phyloP scores from a whole-genome alignment of 1,284 basidiomycete species.

The Leccinum pallidistipes region DNA sequence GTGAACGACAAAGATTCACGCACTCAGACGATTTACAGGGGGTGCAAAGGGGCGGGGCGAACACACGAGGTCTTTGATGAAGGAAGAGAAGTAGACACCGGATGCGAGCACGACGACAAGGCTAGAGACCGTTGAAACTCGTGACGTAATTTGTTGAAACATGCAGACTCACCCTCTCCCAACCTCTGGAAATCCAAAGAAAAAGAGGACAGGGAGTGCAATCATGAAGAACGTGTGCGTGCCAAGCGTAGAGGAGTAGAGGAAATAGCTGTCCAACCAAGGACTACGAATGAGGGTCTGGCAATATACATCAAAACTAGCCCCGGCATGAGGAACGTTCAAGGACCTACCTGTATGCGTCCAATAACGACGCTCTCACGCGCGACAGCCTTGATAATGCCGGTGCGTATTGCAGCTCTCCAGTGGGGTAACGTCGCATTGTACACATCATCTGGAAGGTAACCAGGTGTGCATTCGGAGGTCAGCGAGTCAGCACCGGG shows the following conservation, averaged over 20 bases:
- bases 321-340: background rate
- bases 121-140: constrained; percentile 37
- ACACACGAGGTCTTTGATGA: constrained; percentile 89
- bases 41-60: constrained; percentile 90
- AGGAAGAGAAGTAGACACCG: constrained; percentile 84
- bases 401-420: constrained; percentile 63
- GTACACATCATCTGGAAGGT: constrained; percentile 27
- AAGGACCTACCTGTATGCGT: constrained; percentile 59
- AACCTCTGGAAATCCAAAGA: constrained; percentile 76
- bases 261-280: constrained; percentile 84
- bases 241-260: constrained; percentile 86
- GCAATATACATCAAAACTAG: background rate
- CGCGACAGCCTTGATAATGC: constrained; percentile 58
- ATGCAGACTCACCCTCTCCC: constrained; percentile 65
- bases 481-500: background rate
- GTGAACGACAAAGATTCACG: constrained; percentile 28
- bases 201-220: constrained; percentile 83
- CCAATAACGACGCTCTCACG: constrained; percentile 70
- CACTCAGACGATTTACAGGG: constrained; percentile 85
- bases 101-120: constrained; percentile 73
- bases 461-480: constrained; percentile 15
- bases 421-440: constrained; percentile 42
- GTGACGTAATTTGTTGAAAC: background rate
- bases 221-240: constrained; percentile 97
- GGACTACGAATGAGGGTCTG: constrained; percentile 64